Percentiles rank a stretch among this genome's conserved stretches.
Conservation (phyloP, 805 yeast species). For the Millerago galiae region DNA sequence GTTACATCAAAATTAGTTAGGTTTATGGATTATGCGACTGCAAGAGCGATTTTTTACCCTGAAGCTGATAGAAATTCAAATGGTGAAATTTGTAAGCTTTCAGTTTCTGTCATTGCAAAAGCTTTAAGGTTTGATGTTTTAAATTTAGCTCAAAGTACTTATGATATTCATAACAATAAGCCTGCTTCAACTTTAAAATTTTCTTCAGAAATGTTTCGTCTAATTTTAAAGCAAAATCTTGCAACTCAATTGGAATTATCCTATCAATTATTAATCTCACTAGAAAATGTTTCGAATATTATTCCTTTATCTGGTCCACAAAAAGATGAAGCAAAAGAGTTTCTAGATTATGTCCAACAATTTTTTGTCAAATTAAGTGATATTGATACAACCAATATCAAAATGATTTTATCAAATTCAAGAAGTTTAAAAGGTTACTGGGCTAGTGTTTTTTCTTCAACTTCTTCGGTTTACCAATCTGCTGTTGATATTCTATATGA, state of each 20-base stretch:
- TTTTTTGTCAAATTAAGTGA: slow-evolving; percentile 36
- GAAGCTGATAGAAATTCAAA: slow-evolving; percentile 22
- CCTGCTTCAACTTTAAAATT: slow-evolving; percentile 26
- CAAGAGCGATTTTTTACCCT: slow-evolving; percentile 26
- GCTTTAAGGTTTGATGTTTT: slow-evolving; percentile 43
- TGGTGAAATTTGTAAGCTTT: slow-evolving; percentile 27
- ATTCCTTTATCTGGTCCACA: slow-evolving; percentile 22
- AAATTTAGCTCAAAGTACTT: slow-evolving; percentile 34
- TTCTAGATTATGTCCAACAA: slow-evolving; percentile 26
- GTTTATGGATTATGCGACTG: slow-evolving; percentile 26
- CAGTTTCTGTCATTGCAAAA: slow-evolving; percentile 32
- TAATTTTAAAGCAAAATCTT: slow-evolving; percentile 23
- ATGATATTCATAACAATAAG: slow-evolving; percentile 27
- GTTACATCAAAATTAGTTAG: slow-evolving; percentile 32
- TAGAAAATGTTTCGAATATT: slow-evolving; percentile 26
- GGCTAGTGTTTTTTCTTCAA: slow-evolving; percentile 67
- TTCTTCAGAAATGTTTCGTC: slow-evolving; percentile 24
- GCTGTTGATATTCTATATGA: slow-evolving; percentile 70
- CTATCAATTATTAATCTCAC: slow-evolving; percentile 17
- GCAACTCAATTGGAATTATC: slow-evolving; percentile 17
- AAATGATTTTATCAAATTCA: slow-evolving; percentile 33
- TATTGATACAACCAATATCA: slow-evolving; percentile 29
- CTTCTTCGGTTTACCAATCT: slow-evolving; percentile 51
- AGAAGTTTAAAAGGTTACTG: slow-evolving; percentile 57
- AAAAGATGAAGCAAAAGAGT: slow-evolving; percentile 21